Conservation (phyloP, 768 basidiomycete species). For the Sporobolomyces pararoseus region DNA sequence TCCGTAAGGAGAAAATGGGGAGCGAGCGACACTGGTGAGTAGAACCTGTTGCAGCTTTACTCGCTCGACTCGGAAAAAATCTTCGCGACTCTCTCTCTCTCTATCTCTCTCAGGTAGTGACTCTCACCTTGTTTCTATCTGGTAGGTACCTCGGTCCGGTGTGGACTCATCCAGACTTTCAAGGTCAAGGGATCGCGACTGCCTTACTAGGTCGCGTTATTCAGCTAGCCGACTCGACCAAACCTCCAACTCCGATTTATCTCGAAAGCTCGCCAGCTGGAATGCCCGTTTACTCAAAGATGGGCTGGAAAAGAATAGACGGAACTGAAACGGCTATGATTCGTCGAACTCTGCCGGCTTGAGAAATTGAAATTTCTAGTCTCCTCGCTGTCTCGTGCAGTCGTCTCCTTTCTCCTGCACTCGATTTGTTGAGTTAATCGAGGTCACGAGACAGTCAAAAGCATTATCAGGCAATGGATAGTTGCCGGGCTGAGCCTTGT, state of each 20-base stretch:
- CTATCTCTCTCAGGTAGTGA: too few species aligned
- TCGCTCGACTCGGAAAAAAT: too few species aligned
- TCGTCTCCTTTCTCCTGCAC: too few species aligned
- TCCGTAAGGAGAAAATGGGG: not conserved
- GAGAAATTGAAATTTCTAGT: not conserved
- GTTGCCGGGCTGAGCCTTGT: too few species aligned
- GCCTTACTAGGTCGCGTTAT: conserved; percentile 4
- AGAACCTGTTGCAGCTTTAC: too few species aligned
- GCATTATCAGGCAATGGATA: too few species aligned
- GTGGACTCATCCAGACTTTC: conserved; percentile 23
- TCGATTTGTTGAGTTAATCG: too few species aligned
- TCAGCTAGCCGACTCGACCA: conserved; percentile 7
- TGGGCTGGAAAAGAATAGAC: conserved; percentile 12
- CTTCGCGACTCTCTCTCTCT: too few species aligned
- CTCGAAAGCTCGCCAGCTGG: conserved; percentile 20
- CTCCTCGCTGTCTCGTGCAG: not conserved
- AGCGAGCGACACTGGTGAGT: too few species aligned
- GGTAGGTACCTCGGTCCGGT: conserved; percentile 24
- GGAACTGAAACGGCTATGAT: conserved; percentile 28
- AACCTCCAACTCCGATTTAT: conserved; percentile 13
- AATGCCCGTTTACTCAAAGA: conserved; percentile 11
- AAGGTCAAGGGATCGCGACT: conserved; percentile 11
- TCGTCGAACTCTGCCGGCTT: not conserved
- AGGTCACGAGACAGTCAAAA: too few species aligned
- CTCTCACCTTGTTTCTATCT: not conserved